Base-by-base conservation (phyloP, 805 yeast genomes). In the Vanderwaltozyma tropicalis region DNA sequence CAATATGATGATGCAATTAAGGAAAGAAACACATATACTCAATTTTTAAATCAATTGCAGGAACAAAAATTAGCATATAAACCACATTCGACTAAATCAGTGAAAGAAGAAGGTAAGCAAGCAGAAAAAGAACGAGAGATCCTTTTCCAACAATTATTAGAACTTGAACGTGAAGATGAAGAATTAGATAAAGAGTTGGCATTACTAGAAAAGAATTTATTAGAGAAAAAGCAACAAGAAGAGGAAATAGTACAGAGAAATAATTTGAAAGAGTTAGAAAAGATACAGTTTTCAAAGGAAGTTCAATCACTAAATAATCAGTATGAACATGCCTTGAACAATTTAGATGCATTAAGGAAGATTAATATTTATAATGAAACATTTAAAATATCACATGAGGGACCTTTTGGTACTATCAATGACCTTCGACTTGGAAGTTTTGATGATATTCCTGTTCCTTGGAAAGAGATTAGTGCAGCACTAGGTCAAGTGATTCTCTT, bases 381-480 rank as follows among this genome's bases (percentile, higher is more conserved):
- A 0, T 92, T 89, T 57, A 70, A 78, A 41, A 88, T 92, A 6
- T 82, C 94, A 1, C 82, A 79, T 45, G 85, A 83, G 43, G 92
- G 89, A 5, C 74, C 74, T 25, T 85, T 83, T 61, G 96, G 94
- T 0, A 80, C 92, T 1, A 89, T 88, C 24, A 88, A 88, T 59
- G 89, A 88, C 0, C 66, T 85, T 19, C 62, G 95, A 40, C 56
- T 89, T n/a, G 97, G 97, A 0, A 66, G 76, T 12, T 57, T 75
- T 34, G 74, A 72, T 29, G 71, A 68, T 7, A 59, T 64, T 37
- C 72, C 69, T 42, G 83, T 88, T 0, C 80, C 94, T 2, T 86
- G 95, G 94, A 75, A 84, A 38, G 97, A 88, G 49, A 79, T 86
- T 31, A 88, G 87, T 53, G 92, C 94, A 2, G 96, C 94, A 0